Percentiles rank a stretch among this genome's conserved stretches.
phyloP scores from a whole-genome alignment of 371 early-diverging fungal genomes.

The Syncephalis plumigaleata region DNA sequence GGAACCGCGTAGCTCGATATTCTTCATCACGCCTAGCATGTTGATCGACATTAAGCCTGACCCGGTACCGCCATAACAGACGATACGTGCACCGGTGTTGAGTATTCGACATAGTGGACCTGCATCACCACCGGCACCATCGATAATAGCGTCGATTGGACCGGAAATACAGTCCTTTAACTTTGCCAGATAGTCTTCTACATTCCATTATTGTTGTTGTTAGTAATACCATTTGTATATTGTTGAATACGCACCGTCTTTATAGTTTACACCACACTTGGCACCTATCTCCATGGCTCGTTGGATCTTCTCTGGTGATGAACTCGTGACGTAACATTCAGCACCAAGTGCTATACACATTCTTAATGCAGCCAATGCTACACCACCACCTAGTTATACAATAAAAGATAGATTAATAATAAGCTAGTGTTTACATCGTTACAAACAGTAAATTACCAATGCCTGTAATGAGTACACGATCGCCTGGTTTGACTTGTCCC shows the following conservation, averaged over 20 bases:
- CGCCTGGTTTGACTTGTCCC: constrained; percentile 27
- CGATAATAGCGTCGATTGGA: constrained; percentile 35
- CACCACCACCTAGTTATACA: constrained; percentile 32
- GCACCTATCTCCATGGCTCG: constrained; percentile 44
- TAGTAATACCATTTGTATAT: too few relatives aligned
- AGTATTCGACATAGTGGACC: constrained; percentile 15
- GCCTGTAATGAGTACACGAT: constrained; percentile 50
- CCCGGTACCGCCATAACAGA: constrained; percentile 23
- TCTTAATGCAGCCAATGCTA: constrained; percentile 45
- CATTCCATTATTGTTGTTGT: too few relatives aligned
- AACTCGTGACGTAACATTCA: constrained; percentile 51
- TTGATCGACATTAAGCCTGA: constrained; percentile 9
- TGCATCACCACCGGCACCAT: constrained; percentile 46
- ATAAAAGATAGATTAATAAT: constrained; percentile 2
- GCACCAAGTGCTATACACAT: constrained; percentile 50
- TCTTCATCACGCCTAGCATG: constrained; percentile 29
- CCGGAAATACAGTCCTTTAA: not conserved
- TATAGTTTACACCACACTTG: constrained; percentile 49
- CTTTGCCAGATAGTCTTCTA: not conserved
- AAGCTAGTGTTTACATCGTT: not conserved
- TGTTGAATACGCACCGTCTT: constrained; percentile 18
- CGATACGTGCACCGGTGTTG: too few relatives aligned
- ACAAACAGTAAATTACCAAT: constrained; percentile 18
- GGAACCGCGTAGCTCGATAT: constrained; percentile 35
- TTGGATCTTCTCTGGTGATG: constrained; percentile 35